Percentiles rank a stretch among this genome's conserved stretches.
Conservation (phyloP, 2,329 filamentous ascomycete genomes). For the Helotiales sp. region DNA sequence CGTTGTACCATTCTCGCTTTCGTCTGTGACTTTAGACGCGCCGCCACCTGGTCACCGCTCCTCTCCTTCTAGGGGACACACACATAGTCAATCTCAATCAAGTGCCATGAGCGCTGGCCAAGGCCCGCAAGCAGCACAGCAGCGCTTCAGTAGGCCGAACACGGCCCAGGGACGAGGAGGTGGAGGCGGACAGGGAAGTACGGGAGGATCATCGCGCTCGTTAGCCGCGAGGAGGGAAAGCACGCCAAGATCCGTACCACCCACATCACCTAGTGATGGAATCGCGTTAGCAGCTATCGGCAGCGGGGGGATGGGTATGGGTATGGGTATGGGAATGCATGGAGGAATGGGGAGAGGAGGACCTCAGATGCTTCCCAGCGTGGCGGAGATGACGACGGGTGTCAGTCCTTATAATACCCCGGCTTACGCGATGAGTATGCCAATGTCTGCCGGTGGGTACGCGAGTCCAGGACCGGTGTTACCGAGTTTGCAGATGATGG, state of each 20-base stretch:
- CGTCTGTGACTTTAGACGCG: constrained; percentile 53
- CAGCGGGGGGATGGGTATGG: constrained; percentile 26
- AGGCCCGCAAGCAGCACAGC: constrained; percentile 13
- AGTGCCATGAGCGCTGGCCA: constrained; percentile 19
- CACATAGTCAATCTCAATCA: constrained; percentile 31
- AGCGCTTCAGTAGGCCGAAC: constrained; percentile 28
- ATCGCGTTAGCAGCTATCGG: constrained; percentile 35
- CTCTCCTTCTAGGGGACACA: constrained; percentile 40
- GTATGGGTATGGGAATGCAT: constrained; percentile 30
- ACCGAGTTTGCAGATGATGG: constrained; percentile 29
- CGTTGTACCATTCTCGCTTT: constrained; percentile 79
- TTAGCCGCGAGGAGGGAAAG: constrained; percentile 36
- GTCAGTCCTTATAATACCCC: constrained; percentile 61
- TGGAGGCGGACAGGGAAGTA: not conserved
- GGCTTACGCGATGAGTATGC: constrained; percentile 46
- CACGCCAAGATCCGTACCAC: constrained; percentile 36
- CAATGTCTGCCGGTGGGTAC: constrained; percentile 25
- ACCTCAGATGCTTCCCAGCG: constrained; percentile 51
- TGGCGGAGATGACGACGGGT: constrained; percentile 64
- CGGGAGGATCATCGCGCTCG: constrained; percentile 21
- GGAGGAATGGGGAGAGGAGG: constrained; percentile 28
- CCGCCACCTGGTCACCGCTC: constrained; percentile 41
- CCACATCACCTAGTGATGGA: constrained; percentile 40
- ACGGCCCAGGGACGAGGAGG: constrained; percentile 23
- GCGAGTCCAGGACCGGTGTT: constrained; percentile 45